These are phyloP conservation scores for Talaromyces stipitatus DNA, from an alignment of 495 filamentous ascomycete genomes.

Conservation along the genomic window DNA sequence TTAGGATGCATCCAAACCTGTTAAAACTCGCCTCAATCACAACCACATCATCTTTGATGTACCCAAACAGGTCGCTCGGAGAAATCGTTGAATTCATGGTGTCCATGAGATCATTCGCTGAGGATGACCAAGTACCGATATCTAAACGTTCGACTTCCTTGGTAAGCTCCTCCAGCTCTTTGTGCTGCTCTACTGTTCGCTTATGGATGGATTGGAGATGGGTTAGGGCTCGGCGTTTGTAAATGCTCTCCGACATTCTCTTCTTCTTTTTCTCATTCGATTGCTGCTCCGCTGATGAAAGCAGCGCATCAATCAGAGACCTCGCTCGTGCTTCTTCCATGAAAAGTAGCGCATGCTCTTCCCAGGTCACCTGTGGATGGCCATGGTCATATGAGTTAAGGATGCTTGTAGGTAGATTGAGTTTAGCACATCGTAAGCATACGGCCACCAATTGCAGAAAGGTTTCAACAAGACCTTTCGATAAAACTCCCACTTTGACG, in stretches of 20 bases:
- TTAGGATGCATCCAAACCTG: constrained; percentile 12
- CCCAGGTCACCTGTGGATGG: constrained; percentile 14
- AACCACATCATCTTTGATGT: constrained; percentile 14
- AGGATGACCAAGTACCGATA: constrained; percentile 12
- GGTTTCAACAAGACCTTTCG: constrained; percentile 8
- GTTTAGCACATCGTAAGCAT: constrained; percentile 6
- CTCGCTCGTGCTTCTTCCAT: constrained; percentile 17
- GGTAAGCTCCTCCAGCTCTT: constrained; percentile 12
- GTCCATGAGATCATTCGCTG: constrained; percentile 16
- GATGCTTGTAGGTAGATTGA: background rate
- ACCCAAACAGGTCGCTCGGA: constrained; percentile 11
- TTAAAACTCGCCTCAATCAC: constrained; percentile 19
- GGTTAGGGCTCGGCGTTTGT: constrained; percentile 16
- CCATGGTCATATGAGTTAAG: constrained; percentile 12
- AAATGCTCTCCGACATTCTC: constrained; percentile 12
- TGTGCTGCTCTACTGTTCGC: constrained; percentile 12
- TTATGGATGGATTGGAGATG: constrained; percentile 10
- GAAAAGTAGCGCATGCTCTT: constrained; percentile 20
- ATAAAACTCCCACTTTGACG: constrained; percentile 11
- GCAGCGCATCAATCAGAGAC: constrained; percentile 15
- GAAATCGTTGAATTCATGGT: constrained; percentile 14
- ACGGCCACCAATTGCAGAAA: constrained; percentile 15
- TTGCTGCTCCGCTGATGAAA: constrained; percentile 8
- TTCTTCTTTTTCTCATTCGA: background rate
- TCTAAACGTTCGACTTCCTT: constrained; percentile 14